Evolutionary conservation across 2,329 filamentous ascomycete genomes (phyloP), one percentile per base, ranked within the genome.

Genomic region (Colletotrichum godetiae): DNA sequence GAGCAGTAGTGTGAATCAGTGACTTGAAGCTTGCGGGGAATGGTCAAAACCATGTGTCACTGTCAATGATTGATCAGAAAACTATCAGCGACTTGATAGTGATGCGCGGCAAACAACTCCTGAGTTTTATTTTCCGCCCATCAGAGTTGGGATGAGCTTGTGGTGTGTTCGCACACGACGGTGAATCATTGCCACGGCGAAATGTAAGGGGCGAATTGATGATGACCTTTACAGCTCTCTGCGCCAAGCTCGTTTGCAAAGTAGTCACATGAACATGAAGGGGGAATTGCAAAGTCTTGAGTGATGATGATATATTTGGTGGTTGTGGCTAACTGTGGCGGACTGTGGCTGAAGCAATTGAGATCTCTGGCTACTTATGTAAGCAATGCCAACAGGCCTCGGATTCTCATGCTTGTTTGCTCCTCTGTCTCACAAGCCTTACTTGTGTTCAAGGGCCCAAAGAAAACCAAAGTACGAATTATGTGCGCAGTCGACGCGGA

Each of bases 211-310:
- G 3, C 19, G 42, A 10, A 1, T n/a, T n/a, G 19, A 8, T 11
- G 6, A 49, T 4, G 8, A 6, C 37, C 8, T 3, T 8, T 1
- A 3, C 0, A n/a, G 7, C 3, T 11, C 1, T 49, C 15, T n/a
- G 6, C 1, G 8, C 0, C 1, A 46, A 46, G 19, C 13, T n/a
- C 19, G 7, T 19, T 10, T 19, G 19, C 42, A 3, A 49, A 6
- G 15, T 42, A 19, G 19, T n/a, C 42, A n/a, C 42, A 49, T 49
- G 42, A 49, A n/a, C 4, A 19, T n/a, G 42, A 10, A n/a, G 15
- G 5, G 15, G 42, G 19, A 49, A 0, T 49, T 49, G 19, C 19
- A n/a, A n/a, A 8, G 19, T 49, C 42, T 49, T 3, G 7, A 49
- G 19, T 49, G 5, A n/a, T n/a, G 3, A 10, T n/a, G 19, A 42